Evolutionary conservation across 768 basidiomycete genomes (phyloP), one percentile per base, ranked within the genome.

Genomic region (Neoboletus brunneissimus): DNA sequence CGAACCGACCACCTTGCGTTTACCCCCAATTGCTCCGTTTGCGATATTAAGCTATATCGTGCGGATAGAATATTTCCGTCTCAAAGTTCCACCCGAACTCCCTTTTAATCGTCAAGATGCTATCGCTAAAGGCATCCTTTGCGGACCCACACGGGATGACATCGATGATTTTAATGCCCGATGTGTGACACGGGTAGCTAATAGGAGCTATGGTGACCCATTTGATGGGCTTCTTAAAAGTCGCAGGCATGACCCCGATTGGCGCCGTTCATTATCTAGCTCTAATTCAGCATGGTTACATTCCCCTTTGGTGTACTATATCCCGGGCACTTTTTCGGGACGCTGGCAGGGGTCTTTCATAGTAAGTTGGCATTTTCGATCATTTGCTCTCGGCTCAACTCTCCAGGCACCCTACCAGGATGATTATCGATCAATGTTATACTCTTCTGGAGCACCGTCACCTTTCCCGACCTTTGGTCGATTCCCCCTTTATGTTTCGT

Each of bases 261-360:
- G 65, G 67, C 59, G 41, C 37, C 72, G 71, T 50, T 68, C 60
- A 18, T 38, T 69, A 20, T 38, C 54, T 23, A 25, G 48, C 35
- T 40, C 54, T 23, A 53, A 51, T 40, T 31, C 40, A 20, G 23
- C 50, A 44, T 29, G 25, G 12, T 42, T 41, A n/a, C 45, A 32
- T 25, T 54, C 62, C 7, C 34, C 46, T 13, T 47, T 53, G 20
- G 40, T 61, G 9, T 60, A 70, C 20, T 82, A 84, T 60, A 68
- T 70, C 49, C 71, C 77, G 23, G 81, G 77, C 12, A 70, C 72
- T 1, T 69, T 83, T 27, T 74, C 75, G 4, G 83, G 82, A 20
- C 69, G 65, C 37, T 84, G 80, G 81, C 73, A 76, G 51, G 81
- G 81, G 3, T 77, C 80, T 10, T 75, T 70, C 40, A 74, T 81